These are phyloP conservation scores for Tricholoma saponaceum DNA, from an alignment of 768 basidiomycete genomes.

Conservation along the genomic window DNA sequence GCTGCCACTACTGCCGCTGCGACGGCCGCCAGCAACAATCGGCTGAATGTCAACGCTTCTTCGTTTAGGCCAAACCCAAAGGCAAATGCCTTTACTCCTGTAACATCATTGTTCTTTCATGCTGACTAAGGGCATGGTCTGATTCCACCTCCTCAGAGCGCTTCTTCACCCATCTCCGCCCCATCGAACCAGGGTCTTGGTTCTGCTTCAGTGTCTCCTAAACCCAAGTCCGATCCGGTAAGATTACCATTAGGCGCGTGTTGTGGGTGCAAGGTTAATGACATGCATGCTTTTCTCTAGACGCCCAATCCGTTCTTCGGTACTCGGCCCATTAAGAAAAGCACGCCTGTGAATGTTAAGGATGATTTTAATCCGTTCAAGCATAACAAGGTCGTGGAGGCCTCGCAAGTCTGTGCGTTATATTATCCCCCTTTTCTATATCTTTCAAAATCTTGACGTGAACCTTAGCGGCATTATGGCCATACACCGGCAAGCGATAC, in stretches of 20 bases:
- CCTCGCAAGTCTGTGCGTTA: constrained; percentile 67
- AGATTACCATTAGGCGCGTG: background rate
- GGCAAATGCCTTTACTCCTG: constrained; percentile 72
- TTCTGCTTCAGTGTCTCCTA: constrained; percentile 57
- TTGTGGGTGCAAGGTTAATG: background rate
- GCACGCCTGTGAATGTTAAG: constrained; percentile 75
- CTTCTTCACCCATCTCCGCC: constrained; percentile 42
- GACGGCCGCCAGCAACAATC: constrained; percentile 38
- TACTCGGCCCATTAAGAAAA: constrained; percentile 70
- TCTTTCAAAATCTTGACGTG: background rate
- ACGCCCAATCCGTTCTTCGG: constrained; percentile 90
- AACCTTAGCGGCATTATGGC: constrained; percentile 68
- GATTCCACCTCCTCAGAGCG: constrained; percentile 31
- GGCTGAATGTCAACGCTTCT: constrained; percentile 84
- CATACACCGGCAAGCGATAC: constrained; percentile 87
- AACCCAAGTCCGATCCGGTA: constrained; percentile 57
- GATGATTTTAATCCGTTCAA: constrained; percentile 99
- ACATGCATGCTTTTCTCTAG: constrained; percentile 25
- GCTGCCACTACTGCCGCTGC: constrained; percentile 48
- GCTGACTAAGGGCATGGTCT: constrained; percentile 18
- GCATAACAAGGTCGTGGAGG: constrained; percentile 74
- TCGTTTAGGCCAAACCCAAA: constrained; percentile 89
- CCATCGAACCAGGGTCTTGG: constrained; percentile 25
- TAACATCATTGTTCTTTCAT: constrained; percentile 29
- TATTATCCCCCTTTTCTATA: background rate